Base-by-base conservation (phyloP, 2,329 filamentous ascomycete genomes). In the Talaromyces sp. region DNA sequence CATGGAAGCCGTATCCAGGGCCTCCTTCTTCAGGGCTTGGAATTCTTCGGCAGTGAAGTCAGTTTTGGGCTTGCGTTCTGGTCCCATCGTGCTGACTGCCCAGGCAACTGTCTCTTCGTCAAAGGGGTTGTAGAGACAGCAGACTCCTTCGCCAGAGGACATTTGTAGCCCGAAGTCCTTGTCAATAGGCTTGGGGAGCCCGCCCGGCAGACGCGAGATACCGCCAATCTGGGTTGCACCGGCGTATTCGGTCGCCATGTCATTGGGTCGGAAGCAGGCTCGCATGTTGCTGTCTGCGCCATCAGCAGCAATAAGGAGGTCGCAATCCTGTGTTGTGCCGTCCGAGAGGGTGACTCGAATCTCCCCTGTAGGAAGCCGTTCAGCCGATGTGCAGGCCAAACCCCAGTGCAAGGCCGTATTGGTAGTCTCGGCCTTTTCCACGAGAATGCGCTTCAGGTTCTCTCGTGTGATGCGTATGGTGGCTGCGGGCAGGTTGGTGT, bases 271-370 rank as follows among this genome's bases (percentile, higher is more conserved):
- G 6, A 80, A 61, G 19, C 53, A 56, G 13, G 64, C 63, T 35
- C 79, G 66, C 2, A 80, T 65, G 57, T 72, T 77, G 61, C 76
- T 79, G 17, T 65, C 70, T 0, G 75, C 70, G 0, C 78, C 79
- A 59, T 81, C 79, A 0, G 78, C 77, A 0, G 71, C 77, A 36
- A 81, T 67, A 7, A 81, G 68, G 0, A 80, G 15, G 59, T 80
- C 77, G 17, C 66, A 60, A 17, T 74, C 67, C 21, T 64, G 56
- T 4, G 66, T 60, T 55, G 77, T 73, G 17, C 76, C 75, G 11
- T 79, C 75, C 56, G 73, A 76, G 50, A 79, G 64, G 1, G 28
- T 50, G 21, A 61, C 56, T 15, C 53, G 56, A 33, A 59, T 61
- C 21, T 51, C 41, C 17, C 56, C 45, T 36, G 33, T 7, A 5